A percentile compares a stretch with the other conserved stretches of the same genome.
Evolutionary conservation across 2,329 filamentous ascomycete species (phyloP).

Genomic region (Dactylellina cionopaga): DNA sequence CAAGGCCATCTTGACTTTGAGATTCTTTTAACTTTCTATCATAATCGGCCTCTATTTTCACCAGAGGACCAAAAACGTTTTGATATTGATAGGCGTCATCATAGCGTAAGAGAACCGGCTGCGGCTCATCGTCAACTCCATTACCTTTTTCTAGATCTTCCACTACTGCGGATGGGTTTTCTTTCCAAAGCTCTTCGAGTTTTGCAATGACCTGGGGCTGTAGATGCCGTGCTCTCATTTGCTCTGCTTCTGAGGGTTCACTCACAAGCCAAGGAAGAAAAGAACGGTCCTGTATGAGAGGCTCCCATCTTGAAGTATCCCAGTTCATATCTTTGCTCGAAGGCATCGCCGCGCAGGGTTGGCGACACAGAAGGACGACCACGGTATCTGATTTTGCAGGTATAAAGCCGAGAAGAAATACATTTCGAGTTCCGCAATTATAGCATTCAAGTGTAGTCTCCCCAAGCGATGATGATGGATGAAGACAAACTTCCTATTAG

Average conservation of each 20-base stretch:
- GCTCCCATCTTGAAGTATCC: constrained; percentile 98
- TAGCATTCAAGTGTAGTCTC: constrained; percentile 98
- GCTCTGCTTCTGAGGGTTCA: constrained; percentile 89
- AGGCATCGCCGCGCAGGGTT: constrained; percentile 92
- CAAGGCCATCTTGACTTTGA: constrained; percentile 93
- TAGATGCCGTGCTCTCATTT: constrained; percentile 91
- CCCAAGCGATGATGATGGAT: constrained; percentile 89
- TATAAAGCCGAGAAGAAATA: constrained; percentile 96
- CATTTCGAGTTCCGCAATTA: constrained; percentile 99
- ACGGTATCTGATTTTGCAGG: constrained; percentile 98
- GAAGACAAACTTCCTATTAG: constrained; percentile 89
- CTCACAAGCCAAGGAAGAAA: constrained; percentile 94
- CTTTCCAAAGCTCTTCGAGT: constrained; percentile 98
- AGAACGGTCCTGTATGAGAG: constrained; percentile 93
- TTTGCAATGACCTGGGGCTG: constrained; percentile 95
- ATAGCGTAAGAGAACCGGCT: constrained; percentile 89
- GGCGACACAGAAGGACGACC: constrained; percentile 93
- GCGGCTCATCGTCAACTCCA: constrained; percentile 92
- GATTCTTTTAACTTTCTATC: constrained; percentile 98
- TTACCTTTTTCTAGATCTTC: constrained; percentile 90
- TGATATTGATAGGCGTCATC: constrained; percentile 99
- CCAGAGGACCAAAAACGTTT: constrained; percentile 95
- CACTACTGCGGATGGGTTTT: constrained; percentile 86
- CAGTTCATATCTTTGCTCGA: constrained; percentile 99
- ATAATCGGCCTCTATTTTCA: constrained; percentile 99